phyloP scores from a whole-genome alignment of 208 protist genomes.

The Leishmania turanica region DNA sequence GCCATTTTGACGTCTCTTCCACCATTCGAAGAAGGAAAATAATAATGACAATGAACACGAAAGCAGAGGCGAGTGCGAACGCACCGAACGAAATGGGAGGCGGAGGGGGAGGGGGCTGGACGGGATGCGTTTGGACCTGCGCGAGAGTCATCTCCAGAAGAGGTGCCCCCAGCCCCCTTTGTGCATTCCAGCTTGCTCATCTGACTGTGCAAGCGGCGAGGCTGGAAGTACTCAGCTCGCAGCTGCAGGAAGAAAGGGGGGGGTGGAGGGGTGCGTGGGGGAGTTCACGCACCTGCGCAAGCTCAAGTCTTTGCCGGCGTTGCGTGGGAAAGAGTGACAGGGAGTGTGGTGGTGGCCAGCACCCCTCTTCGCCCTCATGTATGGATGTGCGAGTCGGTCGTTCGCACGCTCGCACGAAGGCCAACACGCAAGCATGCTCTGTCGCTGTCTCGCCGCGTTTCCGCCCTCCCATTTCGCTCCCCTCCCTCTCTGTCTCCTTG shows the following conservation, averaged over 20 bases:
- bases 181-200: background rate
- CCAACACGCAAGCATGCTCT: background rate
- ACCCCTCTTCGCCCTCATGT: background rate
- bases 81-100: background rate
- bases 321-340: background rate
- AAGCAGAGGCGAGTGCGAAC: background rate
- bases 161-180: background rate
- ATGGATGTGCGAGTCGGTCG: background rate
- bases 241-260: background rate
- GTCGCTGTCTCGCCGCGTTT: background rate
- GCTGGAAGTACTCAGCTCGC: background rate
- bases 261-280: background rate
- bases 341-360: background rate
- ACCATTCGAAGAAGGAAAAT: background rate
- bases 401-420: background rate
- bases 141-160: background rate
- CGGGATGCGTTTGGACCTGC: background rate
- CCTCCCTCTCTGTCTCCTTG: background rate
- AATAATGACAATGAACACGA: background rate
- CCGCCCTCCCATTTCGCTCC: background rate
- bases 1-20: background rate
- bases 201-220: background rate
- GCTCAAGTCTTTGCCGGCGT: background rate
- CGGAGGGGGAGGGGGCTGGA: background rate
- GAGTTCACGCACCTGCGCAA: background rate